Percentiles rank a stretch among this genome's conserved stretches.
phyloP scores from a whole-genome alignment of 2,329 filamentous ascomycete species.

The Penicillium sp. region DNA sequence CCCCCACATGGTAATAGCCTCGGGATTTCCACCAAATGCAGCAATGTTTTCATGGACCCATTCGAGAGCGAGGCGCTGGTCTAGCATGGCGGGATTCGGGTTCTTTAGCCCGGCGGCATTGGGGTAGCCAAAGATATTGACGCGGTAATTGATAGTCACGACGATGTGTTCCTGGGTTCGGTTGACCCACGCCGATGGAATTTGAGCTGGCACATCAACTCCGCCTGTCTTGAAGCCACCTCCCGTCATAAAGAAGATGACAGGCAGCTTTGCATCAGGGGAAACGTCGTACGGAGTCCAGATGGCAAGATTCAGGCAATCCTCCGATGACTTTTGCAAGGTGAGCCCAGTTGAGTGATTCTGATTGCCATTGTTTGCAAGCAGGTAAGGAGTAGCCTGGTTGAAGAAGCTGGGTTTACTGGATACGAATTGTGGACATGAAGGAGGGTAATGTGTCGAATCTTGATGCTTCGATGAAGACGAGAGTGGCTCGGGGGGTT shows the following conservation, averaged over 20 bases:
- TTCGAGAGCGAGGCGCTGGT: slow-evolving; percentile 31
- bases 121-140: slow-evolving; percentile 32
- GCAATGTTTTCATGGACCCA: slow-evolving; percentile 32
- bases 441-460: slow-evolving; percentile 34
- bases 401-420: slow-evolving; percentile 34
- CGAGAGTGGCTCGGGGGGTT: slow-evolving; percentile 22
- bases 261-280: slow-evolving; percentile 42
- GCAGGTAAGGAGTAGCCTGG: slow-evolving; percentile 33
- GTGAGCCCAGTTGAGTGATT: slow-evolving; percentile 15
- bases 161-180: slow-evolving; percentile 47
- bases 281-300: slow-evolving; percentile 46
- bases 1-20: slow-evolving; percentile 31
- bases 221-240: slow-evolving; percentile 53
- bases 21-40: slow-evolving; percentile 29
- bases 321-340: slow-evolving; percentile 37
- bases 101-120: slow-evolving; percentile 27
- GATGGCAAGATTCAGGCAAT: slow-evolving; percentile 53
- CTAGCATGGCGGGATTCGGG: slow-evolving; percentile 14
- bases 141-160: slow-evolving; percentile 40
- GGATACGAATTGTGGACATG: slow-evolving; percentile 42
- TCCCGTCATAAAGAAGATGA: slow-evolving; percentile 55
- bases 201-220: slow-evolving; percentile 51
- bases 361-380: slow-evolving; percentile 38
- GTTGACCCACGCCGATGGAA: slow-evolving; percentile 49
- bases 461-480: slow-evolving; percentile 28